Percentiles rank a stretch among this genome's conserved stretches.
phyloP scores from a whole-genome alignment of 345 rosid species.

The Citrus sp. region DNA sequence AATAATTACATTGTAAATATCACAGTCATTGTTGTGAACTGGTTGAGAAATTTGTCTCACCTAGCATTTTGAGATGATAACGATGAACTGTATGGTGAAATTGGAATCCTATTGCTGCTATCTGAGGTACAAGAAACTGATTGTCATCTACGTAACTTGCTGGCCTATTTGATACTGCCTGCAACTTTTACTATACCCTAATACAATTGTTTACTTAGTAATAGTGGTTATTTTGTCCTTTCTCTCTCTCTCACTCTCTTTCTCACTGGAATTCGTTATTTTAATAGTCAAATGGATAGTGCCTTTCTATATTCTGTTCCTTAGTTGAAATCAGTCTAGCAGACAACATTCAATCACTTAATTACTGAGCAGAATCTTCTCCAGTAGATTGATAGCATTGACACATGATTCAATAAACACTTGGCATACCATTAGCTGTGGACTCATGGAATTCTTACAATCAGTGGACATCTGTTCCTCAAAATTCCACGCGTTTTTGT shows the following conservation, averaged over 20 bases:
- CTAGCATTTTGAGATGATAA: background rate
- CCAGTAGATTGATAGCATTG: background rate
- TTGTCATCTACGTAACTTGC: background rate
- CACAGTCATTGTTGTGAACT: background rate
- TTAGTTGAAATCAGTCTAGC: background rate
- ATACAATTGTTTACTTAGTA: background rate
- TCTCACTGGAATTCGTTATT: background rate
- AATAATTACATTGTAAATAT: background rate
- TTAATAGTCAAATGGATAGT: background rate
- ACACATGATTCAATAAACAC: background rate
- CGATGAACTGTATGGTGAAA: background rate
- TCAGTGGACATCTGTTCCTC: background rate
- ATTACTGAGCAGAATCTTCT: background rate
- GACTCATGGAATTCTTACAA: background rate
- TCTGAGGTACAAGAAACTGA: background rate
- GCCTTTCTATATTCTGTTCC: background rate
- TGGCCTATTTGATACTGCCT: constrained; percentile 1
- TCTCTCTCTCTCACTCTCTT: background rate
- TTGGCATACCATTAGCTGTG: background rate
- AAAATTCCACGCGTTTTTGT: background rate
- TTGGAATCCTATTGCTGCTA: constrained; percentile 1
- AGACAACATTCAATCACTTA: background rate
- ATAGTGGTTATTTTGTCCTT: background rate
- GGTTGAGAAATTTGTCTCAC: background rate
- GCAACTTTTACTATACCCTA: background rate